A percentile compares a stretch with the other conserved stretches of the same genome.
phyloP scores from a whole-genome alignment of 345 rosid species.

The Gossypium thurberi region DNA sequence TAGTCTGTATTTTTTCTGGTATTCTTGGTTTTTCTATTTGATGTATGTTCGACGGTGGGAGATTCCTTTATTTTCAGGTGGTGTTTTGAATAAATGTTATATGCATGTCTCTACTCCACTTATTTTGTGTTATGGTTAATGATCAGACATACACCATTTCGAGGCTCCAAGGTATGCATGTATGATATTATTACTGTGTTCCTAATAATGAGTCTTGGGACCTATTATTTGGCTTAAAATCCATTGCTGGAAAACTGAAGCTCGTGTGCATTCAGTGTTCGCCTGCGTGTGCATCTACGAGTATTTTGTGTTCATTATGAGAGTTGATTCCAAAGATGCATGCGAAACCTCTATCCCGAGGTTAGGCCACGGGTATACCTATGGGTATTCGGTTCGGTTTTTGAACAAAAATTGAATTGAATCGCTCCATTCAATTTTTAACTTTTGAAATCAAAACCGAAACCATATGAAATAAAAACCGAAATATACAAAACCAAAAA shows the following conservation, averaged over 20 bases:
- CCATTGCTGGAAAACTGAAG: background rate
- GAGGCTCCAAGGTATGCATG: background rate
- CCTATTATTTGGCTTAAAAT: background rate
- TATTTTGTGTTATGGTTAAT: constrained; percentile 14
- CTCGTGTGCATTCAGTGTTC: background rate
- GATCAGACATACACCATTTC: background rate
- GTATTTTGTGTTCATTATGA: background rate
- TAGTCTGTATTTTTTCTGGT: constrained; percentile 15
- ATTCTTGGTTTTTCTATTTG: constrained; percentile 13
- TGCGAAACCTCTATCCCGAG: background rate
- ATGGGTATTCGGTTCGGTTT: no score
- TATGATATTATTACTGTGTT: background rate
- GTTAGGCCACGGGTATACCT: background rate
- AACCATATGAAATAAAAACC: no score
- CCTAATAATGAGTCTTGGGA: background rate
- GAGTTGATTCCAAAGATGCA: background rate
- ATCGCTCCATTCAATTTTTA: no score
- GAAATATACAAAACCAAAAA: no score
- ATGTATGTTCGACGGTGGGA: background rate
- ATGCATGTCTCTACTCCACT: constrained; percentile 5
- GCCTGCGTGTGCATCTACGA: background rate
- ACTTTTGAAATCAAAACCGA: no score
- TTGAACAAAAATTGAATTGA: no score
- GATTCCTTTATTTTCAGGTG: constrained; percentile 1
- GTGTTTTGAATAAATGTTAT: constrained; percentile 21